A percentile compares a stretch with the other conserved stretches of the same genome.
Conservation (phyloP, 2,329 filamentous ascomycete species). For the Microsporum ferrugineum region DNA sequence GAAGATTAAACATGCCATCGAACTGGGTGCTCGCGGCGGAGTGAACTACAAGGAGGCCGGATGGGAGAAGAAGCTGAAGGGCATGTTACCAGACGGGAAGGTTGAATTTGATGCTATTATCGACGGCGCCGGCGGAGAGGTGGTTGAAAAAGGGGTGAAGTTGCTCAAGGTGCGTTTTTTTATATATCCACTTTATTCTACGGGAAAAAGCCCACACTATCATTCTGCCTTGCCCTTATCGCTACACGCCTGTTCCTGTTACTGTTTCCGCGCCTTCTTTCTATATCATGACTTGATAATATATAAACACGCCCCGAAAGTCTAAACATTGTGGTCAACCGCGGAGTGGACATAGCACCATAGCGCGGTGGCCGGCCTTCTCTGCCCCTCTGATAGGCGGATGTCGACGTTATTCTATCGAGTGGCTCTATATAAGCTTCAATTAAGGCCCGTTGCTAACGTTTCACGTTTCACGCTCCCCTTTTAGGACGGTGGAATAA, state of each 20-base stretch:
- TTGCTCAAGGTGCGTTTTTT: slow-evolving; percentile 51
- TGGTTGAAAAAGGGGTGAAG: slow-evolving; percentile 56
- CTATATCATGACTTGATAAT: not conserved
- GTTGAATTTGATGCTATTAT: slow-evolving; percentile 69
- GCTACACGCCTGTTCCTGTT: not conserved
- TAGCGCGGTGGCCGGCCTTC: not conserved
- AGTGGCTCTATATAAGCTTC: not conserved
- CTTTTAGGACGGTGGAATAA: slow-evolving; percentile 58
- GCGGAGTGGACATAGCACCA: not conserved
- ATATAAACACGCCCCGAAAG: not conserved
- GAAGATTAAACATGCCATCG: slow-evolving; percentile 61
- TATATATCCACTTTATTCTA: not conserved
- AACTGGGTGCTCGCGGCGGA: slow-evolving; percentile 68
- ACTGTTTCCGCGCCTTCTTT: not conserved
- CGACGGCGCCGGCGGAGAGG: slow-evolving; percentile 80
- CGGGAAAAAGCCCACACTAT: not conserved
- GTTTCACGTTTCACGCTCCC: not conserved
- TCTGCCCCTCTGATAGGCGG: not conserved
- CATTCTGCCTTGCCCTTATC: not conserved
- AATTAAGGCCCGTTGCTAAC: slow-evolving; percentile 2
- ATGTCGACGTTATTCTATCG: not conserved
- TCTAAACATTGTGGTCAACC: not conserved
- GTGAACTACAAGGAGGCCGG: slow-evolving; percentile 64
- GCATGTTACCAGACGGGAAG: slow-evolving; percentile 49
- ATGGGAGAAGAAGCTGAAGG: slow-evolving; percentile 68